These are phyloP conservation scores for Nothomitra cinnamomea DNA, from an alignment of 2,329 filamentous ascomycete species.

Conservation along the genomic window DNA sequence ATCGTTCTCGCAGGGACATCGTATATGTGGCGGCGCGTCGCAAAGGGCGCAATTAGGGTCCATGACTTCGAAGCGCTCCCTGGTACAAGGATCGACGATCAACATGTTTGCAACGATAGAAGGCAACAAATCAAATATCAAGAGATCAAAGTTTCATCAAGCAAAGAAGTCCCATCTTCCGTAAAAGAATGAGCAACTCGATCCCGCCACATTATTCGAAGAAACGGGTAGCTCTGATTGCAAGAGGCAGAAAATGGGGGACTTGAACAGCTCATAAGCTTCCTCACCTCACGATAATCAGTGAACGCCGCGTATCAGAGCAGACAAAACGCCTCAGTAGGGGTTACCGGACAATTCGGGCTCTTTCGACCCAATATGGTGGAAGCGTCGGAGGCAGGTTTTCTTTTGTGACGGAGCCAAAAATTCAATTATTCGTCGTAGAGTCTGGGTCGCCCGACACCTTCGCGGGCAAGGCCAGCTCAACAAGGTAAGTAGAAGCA, in stretches of 20 bases:
- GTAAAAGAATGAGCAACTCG: background rate
- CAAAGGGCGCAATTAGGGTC: conserved; percentile 55
- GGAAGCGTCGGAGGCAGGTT: background rate
- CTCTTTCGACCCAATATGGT: background rate
- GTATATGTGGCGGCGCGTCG: conserved; percentile 37
- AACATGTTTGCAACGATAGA: conserved; percentile 3
- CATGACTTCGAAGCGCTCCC: conserved; percentile 35
- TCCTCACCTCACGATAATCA: background rate
- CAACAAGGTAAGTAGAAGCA: conserved; percentile 1
- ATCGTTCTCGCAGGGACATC: conserved; percentile 50
- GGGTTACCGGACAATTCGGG: too few relatives aligned
- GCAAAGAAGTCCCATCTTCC: background rate
- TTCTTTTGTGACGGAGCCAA: conserved; percentile 1
- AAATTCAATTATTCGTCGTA: background rate
- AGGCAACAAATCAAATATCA: conserved; percentile 1
- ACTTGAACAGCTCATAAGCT: conserved; percentile 2
- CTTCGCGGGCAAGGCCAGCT: background rate
- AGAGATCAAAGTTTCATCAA: background rate
- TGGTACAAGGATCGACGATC: conserved; percentile 1
- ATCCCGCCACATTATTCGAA: background rate
- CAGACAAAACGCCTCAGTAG: background rate
- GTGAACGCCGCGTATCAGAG: conserved; percentile 1
- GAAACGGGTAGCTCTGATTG: background rate
- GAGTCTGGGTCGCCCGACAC: background rate
- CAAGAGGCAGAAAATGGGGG: background rate